Base-by-base conservation (phyloP, 1,139 yeast genomes). In the Candida sanyaensis region DNA sequence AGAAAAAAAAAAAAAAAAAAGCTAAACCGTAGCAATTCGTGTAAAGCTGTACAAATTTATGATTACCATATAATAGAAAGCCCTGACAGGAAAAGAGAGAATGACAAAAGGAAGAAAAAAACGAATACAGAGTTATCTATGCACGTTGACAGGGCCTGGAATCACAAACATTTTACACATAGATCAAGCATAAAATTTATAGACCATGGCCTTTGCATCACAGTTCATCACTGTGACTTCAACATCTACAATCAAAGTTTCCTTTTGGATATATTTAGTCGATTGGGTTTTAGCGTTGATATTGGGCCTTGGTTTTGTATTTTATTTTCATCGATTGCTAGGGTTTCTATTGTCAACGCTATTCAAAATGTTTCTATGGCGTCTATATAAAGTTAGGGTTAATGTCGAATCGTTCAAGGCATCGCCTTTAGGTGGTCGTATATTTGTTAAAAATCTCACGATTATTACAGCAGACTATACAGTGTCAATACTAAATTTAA, bases 201-300 rank as follows among this genome's bases (percentile, higher is more conserved):
- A 17, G 13, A 26, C 39, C 27, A 64, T 64, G 68, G 57, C 59
- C 32, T 52, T 62, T 45, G 66, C 62, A 50, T 63, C 73, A 43
- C 61, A 58, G 49, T 63, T 58, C 43, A 55, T 64, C 27, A 53
- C 63, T 28, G 66, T 61, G 34, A 50, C 50, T 6, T 48, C 57
- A 6, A 49, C 47, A 7, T 46, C 56, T 13, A 47, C 43, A 8
- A 47, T 45, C 34, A 50, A 43, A 26, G 76, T 77, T 54, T 83
- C 86, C 56, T 78, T 84, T 59, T 88, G 96, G 96, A 88, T 88
- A 28, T 92, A 91, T 63, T 71, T 91, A 51, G 85, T 83, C 31
- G 91, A 89, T 62, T 90, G 97, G 96, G 69, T 87, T 41, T 69
- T 91, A 51, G 77, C 87, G 2, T 74, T 88, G 38, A 68, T 86